Percentiles rank a stretch among this genome's conserved stretches.
phyloP scores from a whole-genome alignment of 2,329 filamentous ascomycete species.

The Monosporascus sp. region DNA sequence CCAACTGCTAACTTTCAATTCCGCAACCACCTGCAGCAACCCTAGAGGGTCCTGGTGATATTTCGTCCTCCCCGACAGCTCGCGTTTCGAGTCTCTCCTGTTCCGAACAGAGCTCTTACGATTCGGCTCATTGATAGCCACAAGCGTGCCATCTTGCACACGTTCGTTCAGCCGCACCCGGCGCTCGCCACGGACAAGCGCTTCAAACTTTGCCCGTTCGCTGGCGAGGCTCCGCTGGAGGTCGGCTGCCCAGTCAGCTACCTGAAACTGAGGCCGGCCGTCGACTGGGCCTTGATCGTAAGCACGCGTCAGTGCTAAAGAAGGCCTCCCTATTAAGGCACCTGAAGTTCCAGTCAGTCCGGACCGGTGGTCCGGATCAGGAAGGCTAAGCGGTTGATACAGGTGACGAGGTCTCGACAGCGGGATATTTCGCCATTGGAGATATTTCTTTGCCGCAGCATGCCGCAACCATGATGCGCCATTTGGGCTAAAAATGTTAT shows the following conservation, averaged over 20 bases:
- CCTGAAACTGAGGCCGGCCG: slow-evolving; percentile 45
- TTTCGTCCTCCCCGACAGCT: slow-evolving; percentile 13
- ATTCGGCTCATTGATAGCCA: slow-evolving; percentile 40
- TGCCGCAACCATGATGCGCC: slow-evolving; percentile 79
- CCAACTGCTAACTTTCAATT: slow-evolving; percentile 60
- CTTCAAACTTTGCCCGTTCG: slow-evolving; percentile 65
- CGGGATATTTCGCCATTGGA: slow-evolving; percentile 56
- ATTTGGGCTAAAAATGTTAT: slow-evolving; percentile 69
- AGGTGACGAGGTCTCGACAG: slow-evolving; percentile 26
- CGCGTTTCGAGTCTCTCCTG: slow-evolving; percentile 8
- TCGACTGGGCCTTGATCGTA: slow-evolving; percentile 36
- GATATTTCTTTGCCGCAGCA: slow-evolving; percentile 73
- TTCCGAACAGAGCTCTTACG: slow-evolving; percentile 22
- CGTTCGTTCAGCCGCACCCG: slow-evolving; percentile 68
- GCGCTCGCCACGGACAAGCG: slow-evolving; percentile 56
- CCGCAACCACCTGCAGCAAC: slow-evolving; percentile 63
- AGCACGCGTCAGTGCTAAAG: slow-evolving; percentile 57
- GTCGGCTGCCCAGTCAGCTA: slow-evolving; percentile 79
- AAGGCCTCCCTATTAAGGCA: slow-evolving; percentile 28
- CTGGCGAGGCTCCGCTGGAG: slow-evolving; percentile 70
- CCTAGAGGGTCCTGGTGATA: slow-evolving; percentile 71
- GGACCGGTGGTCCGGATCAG: slow-evolving; percentile 5
- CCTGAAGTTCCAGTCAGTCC: slow-evolving; percentile 6
- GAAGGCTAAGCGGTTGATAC: slow-evolving; percentile 29
- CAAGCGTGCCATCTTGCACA: slow-evolving; percentile 58